Conservation (phyloP, 106 monocot species). For the Allium cepa region DNA sequence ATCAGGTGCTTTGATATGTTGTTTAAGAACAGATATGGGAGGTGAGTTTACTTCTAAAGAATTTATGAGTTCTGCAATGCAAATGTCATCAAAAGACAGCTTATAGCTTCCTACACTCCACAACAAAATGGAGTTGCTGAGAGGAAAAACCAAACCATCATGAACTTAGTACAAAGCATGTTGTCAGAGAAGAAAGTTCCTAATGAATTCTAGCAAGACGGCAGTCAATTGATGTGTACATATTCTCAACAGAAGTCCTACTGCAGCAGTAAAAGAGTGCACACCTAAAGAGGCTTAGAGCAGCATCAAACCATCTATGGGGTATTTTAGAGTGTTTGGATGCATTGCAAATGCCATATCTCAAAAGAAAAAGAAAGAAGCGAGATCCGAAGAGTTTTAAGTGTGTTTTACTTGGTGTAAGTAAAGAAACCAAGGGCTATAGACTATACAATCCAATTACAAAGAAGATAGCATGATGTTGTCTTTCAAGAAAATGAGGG, state of each 20-base stretch:
- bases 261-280: background rate
- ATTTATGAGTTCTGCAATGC: constrained; percentile 6
- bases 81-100: constrained; percentile 7
- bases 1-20: background rate
- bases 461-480: background rate
- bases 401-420: background rate
- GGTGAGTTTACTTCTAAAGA: constrained; percentile 1
- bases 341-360: constrained; percentile 8
- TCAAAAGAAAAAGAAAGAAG: background rate
- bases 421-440: background rate
- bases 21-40: background rate
- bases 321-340: constrained; percentile 8
- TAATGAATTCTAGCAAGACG: constrained; percentile 15
- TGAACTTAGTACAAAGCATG: constrained; percentile 11
- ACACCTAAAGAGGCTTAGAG: constrained; percentile 10
- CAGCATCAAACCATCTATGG: constrained; percentile 1
- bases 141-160: constrained; percentile 3
- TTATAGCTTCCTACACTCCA: constrained; percentile 18
- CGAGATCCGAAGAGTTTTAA: background rate
- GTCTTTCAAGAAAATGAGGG: background rate
- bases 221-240: constrained; percentile 4
- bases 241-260: constrained; percentile 14
- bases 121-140: constrained; percentile 26
- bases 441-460: background rate
- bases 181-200: constrained; percentile 13